phyloP scores from a whole-genome alignment of 768 basidiomycete species.

The Panaeolus cyanescens region DNA sequence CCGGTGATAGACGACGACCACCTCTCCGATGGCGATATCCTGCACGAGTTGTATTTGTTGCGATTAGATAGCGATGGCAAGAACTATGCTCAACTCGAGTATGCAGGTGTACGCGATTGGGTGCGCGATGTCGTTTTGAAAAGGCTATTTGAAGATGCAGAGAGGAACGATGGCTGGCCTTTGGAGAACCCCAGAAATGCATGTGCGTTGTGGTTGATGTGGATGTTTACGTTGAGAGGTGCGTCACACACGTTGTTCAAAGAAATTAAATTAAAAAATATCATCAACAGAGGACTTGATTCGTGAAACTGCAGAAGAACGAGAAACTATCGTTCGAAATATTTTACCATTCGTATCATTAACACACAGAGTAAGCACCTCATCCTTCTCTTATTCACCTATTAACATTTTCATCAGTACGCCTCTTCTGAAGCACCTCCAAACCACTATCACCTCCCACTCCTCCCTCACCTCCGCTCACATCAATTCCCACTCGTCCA shows the following conservation, averaged over 20 bases:
- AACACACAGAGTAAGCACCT: conserved; percentile 45
- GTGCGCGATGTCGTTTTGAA: conserved; percentile 44
- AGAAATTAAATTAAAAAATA: not conserved
- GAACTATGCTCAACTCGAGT: conserved; percentile 58
- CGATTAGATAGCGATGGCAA: conserved; percentile 69
- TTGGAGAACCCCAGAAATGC: conserved; percentile 48
- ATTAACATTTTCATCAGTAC: conserved; percentile 38
- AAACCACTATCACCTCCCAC: conserved; percentile 58
- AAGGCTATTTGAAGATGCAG: conserved; percentile 44
- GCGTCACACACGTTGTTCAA: conserved; percentile 22
- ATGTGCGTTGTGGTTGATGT: conserved; percentile 63
- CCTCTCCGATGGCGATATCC: conserved; percentile 31
- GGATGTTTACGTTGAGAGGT: conserved; percentile 60
- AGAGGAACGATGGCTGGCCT: conserved; percentile 54
- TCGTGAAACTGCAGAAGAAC: conserved; percentile 21
- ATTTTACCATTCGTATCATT: conserved; percentile 39
- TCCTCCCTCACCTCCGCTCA: conserved; percentile 42
- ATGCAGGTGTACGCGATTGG: conserved; percentile 49
- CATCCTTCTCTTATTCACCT: conserved; percentile 8
- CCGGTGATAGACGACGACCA: conserved; percentile 17
- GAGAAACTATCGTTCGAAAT: conserved; percentile 28
- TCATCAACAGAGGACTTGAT: conserved; percentile 25
- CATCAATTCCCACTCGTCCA: conserved; percentile 30
- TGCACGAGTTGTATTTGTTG: conserved; percentile 57
- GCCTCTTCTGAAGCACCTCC: conserved; percentile 61